Evolutionary conservation across 495 filamentous ascomycete genomes (phyloP).

Genomic region (Sordaria brevicollis): DNA sequence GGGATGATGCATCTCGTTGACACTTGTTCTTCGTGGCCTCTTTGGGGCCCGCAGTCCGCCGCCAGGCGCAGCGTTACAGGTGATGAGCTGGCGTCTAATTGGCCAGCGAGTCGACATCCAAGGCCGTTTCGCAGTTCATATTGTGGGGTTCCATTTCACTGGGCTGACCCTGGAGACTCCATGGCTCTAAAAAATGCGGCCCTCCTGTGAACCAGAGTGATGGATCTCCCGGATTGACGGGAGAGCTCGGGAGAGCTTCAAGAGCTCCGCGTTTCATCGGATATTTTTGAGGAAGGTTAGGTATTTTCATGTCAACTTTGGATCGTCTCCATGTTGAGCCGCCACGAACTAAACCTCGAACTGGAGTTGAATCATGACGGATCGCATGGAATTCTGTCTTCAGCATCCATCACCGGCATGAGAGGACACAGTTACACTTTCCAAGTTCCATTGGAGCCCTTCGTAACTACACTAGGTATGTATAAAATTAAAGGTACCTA

Average conservation of each 20-base stretch:
- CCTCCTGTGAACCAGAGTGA: neutral
- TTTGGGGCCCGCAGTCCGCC: neutral
- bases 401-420: neutral
- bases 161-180: neutral
- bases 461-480: too few species aligned
- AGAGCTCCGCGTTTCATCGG: neutral
- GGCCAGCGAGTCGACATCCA: neutral
- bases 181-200: neutral
- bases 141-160: neutral
- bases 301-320: neutral
- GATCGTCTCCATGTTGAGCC: neutral
- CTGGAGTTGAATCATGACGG: neutral
- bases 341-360: too few species aligned
- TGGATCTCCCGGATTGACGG: neutral
- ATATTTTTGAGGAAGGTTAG: neutral
- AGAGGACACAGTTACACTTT: neutral
- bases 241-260: neutral
- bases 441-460: too few species aligned
- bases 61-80: neutral
- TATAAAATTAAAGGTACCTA: neutral
- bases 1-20: neutral
- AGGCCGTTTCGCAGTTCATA: neutral
- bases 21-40: neutral
- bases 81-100: neutral
- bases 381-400: neutral